Evolutionary conservation across 257 asterid species (phyloP), one percentile per base, ranked within the genome.

Genomic region (Schizonepeta tenuifolia): DNA sequence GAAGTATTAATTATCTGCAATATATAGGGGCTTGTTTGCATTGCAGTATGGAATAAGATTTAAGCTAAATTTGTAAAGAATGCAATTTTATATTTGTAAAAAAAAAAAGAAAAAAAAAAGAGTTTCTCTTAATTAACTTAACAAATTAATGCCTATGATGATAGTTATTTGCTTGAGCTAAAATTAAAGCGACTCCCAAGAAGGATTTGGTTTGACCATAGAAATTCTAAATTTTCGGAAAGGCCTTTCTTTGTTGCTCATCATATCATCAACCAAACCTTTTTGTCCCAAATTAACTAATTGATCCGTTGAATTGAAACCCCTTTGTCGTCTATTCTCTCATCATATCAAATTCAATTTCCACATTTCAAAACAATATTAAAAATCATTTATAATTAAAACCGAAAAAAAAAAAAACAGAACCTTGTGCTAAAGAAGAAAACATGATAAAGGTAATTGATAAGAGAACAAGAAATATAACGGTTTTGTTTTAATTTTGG

Each of bases 211-310:
- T 79, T 79, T 79, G 83, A 74, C 83, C 77, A 69, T 15, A 69
- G 38, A 63, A 55, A 54, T 74, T 74, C 83, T 69, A 79, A 69
- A 55, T 74, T 69, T 74, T 79, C 83, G 79, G 77, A 74, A 74
- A 74, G 83, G 36, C 59, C 74, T 67, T 74, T 79, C 63, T 55
- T 65, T 69, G 74, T 33, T 55, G 70, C 33, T 55, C 31, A 11
- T 78, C 59, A 62, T 78, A 62, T 62, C 60, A 65, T 74, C 7
- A 73, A 20, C 21, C 24, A 33, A 72, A 47, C 73, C 76, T 78
- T 78, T 74, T 78, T 67, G 82, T 73, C 79, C 76, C 82, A 22
- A 54, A 70, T 38, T 38, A 15, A 70, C 47, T 38, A 15, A 65
- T 57, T 71, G 46, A 10, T 43, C 14, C 31, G 3, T 31, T 28